Evolutionary conservation across 163 green algal genomes (phyloP), one percentile per base, ranked within the genome.

Genomic region (Coccomyxa subellipsoidea): DNA sequence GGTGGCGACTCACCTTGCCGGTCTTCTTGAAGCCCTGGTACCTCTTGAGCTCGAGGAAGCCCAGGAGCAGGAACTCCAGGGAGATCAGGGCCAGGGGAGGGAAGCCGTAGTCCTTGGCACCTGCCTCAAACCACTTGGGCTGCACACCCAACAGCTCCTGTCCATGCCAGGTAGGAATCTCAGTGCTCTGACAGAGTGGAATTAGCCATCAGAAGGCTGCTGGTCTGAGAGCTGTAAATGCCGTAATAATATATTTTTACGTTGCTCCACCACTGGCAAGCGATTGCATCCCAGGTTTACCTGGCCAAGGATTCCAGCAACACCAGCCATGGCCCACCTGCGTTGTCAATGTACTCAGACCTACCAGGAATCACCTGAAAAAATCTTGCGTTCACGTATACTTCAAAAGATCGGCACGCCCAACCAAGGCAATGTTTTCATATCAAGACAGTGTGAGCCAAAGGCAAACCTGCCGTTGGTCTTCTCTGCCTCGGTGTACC

Each of bases 1-100:
- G 47, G 4, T 38, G 8, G 39, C 66, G 7, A 47, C 34, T 37
- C 82, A 93, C 92, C 38, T 85, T 89, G 87, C 92, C 92, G 54
- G 91, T 94, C 84, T 91, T 85, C 87, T 93, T 93, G 76, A 87
- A 96, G 84, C 92, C 92, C 85, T 93, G 85, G 88, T 93, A 94
- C 73, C 93, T 84, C 91, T 95, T 95, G 84, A 91, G 94, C 90
- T 96, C 93, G 54, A 95, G 82, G 90, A 94, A 93, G 80, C 91
- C 93, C 77, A 95, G 87, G 32, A 93, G 54, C 31, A 88, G 83
- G 12, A 86, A 83, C 84, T 92, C 82, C 35, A 90, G 85, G 71
- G 82, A 84, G 69, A 90, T 83, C 10, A 92, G 86, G 38, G 85
- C 59, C 39, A 82, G 81, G 35, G 88, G 79, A 47, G 77, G 71